These are phyloP conservation scores for Skeletonema costatum DNA, from an alignment of 108 stramenopile species.

Conservation along the genomic window DNA sequence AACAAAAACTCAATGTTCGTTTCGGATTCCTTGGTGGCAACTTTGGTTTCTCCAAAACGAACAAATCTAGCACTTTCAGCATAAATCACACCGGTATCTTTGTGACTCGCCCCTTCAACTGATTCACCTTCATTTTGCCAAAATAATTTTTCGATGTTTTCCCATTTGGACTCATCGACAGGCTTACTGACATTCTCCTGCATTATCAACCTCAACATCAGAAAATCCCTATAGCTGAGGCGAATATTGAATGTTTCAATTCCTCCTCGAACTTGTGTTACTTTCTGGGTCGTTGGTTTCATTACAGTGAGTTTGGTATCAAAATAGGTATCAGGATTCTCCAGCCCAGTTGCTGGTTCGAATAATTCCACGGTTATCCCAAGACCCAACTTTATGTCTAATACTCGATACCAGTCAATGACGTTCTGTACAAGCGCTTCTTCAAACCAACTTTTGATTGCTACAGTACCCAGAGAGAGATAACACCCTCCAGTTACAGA, in stretches of 20 bases:
- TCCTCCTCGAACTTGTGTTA: constrained; percentile 42
- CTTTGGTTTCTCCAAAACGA: constrained; percentile 53
- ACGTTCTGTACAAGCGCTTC: not conserved
- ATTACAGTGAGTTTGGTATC: constrained; percentile 44
- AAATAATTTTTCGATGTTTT: constrained; percentile 69
- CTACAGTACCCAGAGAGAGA: constrained; percentile 56
- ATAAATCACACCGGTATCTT: constrained; percentile 24
- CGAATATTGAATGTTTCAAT: constrained; percentile 40
- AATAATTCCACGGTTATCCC: constrained; percentile 18
- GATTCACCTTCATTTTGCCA: constrained; percentile 43
- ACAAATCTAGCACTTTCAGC: constrained; percentile 63
- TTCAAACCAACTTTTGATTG: constrained; percentile 67
- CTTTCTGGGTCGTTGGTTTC: constrained; percentile 47
- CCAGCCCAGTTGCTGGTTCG: not conserved
- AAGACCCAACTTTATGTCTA: constrained; percentile 20
- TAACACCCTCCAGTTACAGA: constrained; percentile 14
- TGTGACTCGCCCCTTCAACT: constrained; percentile 5
- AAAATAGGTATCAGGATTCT: constrained; percentile 31
- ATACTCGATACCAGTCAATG: constrained; percentile 39
- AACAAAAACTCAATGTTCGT: constrained; percentile 32
- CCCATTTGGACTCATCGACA: constrained; percentile 61
- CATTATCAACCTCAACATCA: constrained; percentile 43
- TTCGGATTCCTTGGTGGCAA: constrained; percentile 4
- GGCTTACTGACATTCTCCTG: constrained; percentile 52
- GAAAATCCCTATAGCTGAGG: constrained; percentile 59